A percentile compares a stretch with the other conserved stretches of the same genome.
phyloP scores from a whole-genome alignment of 1,284 basidiomycete genomes.

The Ceratobasidium papillatum region DNA sequence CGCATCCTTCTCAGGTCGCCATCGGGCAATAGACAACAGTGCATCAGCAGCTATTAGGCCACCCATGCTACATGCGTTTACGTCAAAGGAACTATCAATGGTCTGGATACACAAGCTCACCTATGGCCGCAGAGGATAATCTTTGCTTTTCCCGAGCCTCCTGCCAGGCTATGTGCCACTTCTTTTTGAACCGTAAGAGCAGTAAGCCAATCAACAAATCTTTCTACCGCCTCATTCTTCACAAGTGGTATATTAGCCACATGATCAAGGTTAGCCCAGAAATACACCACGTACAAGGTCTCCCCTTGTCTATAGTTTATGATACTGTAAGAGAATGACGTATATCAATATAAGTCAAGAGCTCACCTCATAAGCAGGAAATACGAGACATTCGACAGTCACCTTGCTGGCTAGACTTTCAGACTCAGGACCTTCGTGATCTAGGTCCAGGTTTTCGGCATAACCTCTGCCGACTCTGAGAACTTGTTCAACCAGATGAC shows the following conservation, averaged over 20 bases:
- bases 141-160: constrained; percentile 80
- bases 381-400: constrained; percentile 76
- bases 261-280: neutral
- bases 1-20: constrained; percentile 66
- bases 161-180: constrained; percentile 68
- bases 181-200: constrained; percentile 81
- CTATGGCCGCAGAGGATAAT: constrained; percentile 93
- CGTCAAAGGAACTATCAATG: neutral
- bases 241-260: neutral
- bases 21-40: constrained; percentile 73
- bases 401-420: constrained; percentile 62
- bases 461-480: constrained; percentile 30
- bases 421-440: constrained; percentile 46
- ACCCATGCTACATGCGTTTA: constrained; percentile 74
- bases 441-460: constrained; percentile 24
- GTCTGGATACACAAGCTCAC: constrained; percentile 54
- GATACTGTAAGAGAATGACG: constrained; percentile 40
- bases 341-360: constrained; percentile 41
- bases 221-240: constrained; percentile 80
- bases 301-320: constrained; percentile 73
- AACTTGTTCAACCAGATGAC: constrained; percentile 34
- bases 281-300: constrained; percentile 69
- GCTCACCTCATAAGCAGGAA: constrained; percentile 88
- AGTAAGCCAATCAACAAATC: constrained; percentile 90
- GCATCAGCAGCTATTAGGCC: constrained; percentile 88